phyloP scores from a whole-genome alignment of 768 basidiomycete species.

The Pulveroboletus frians region DNA sequence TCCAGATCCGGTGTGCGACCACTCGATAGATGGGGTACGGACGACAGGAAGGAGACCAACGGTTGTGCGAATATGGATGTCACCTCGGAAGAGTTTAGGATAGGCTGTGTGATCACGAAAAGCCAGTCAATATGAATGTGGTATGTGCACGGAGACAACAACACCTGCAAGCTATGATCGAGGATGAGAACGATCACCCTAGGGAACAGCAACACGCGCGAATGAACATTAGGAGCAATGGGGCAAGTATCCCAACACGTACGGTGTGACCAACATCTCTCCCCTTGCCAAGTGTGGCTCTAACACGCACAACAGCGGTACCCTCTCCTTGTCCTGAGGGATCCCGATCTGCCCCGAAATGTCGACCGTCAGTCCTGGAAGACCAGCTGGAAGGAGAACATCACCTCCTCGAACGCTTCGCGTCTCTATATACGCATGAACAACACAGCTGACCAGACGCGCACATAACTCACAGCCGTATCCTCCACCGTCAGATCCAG shows the following conservation, averaged over 20 bases:
- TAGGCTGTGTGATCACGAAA: slow-evolving; percentile 51
- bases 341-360: slow-evolving; percentile 66
- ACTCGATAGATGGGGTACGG: slow-evolving; percentile 54
- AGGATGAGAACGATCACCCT: slow-evolving; percentile 85
- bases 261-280: slow-evolving; percentile 80
- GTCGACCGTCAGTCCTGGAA: background rate
- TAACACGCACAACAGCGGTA: slow-evolving; percentile 71
- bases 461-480: slow-evolving; percentile 53
- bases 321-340: slow-evolving; percentile 60
- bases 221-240: background rate
- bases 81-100: slow-evolving; percentile 76
- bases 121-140: background rate
- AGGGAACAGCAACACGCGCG: background rate
- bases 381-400: background rate
- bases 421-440: slow-evolving; percentile 47
- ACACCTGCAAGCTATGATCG: slow-evolving; percentile 67
- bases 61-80: slow-evolving; percentile 82
- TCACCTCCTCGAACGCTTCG: slow-evolving; percentile 88
- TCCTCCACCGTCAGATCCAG: slow-evolving; percentile 67
- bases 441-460: background rate
- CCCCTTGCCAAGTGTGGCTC: slow-evolving; percentile 76
- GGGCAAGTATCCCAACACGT: slow-evolving; percentile 27
- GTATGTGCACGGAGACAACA: too few species aligned
- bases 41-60: slow-evolving; percentile 63
- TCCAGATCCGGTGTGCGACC: slow-evolving; percentile 46